phyloP scores from a whole-genome alignment of 768 basidiomycete genomes.

The Lactarius indigo region DNA sequence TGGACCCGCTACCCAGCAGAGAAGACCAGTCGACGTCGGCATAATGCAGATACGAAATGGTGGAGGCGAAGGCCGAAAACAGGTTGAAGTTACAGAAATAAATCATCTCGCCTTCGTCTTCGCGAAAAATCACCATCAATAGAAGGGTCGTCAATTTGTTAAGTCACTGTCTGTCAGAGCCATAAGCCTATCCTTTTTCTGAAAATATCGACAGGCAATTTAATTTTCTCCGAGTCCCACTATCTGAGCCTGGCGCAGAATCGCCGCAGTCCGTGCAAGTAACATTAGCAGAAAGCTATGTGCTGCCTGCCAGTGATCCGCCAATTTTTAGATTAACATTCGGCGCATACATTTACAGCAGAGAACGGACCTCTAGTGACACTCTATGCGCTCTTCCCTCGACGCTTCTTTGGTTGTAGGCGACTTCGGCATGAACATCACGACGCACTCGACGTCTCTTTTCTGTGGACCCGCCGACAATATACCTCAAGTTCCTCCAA shows the following conservation, averaged over 20 bases:
- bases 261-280: not conserved
- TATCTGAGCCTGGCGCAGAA: not conserved
- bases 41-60: not conserved
- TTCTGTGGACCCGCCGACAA: not conserved
- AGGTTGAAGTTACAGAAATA: not conserved
- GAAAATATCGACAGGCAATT: not conserved
- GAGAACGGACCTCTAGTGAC: not conserved
- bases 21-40: not conserved
- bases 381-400: not conserved
- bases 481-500: not conserved
- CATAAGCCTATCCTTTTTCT: too few species aligned
- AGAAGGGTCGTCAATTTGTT: not conserved
- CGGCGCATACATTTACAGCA: not conserved
- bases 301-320: not conserved
- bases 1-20: not conserved
- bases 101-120: not conserved
- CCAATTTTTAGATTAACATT: not conserved
- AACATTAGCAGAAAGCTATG: not conserved
- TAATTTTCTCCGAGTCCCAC: not conserved
- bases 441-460: too few species aligned
- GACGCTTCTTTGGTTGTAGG: not conserved
- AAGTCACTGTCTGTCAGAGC: not conserved
- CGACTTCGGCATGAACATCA: not conserved
- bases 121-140: not conserved
- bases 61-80: not conserved